Evolutionary conservation across 768 basidiomycete genomes (phyloP).

Genomic region (Boletus eberwhitei): DNA sequence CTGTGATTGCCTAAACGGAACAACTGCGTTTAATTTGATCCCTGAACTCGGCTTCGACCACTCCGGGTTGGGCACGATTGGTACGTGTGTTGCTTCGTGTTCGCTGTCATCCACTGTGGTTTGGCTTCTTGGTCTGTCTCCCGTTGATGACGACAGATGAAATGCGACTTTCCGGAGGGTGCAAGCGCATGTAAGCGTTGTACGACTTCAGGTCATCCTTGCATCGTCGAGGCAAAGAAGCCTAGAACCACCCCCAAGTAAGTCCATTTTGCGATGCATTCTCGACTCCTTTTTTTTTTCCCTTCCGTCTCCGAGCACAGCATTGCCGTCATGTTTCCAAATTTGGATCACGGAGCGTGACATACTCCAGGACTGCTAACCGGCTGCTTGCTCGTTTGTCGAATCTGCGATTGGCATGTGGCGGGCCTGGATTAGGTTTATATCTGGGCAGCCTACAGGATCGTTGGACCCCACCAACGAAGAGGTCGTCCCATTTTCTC

Average conservation of each 20-base stretch:
- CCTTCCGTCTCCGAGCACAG: slow-evolving; percentile 19
- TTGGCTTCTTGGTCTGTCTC: slow-evolving; percentile 9
- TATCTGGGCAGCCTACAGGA: slow-evolving; percentile 13
- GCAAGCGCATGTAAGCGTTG: slow-evolving; percentile 80
- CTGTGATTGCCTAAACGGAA: slow-evolving; percentile 12
- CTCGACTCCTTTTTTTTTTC: background rate
- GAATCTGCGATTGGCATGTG: slow-evolving; percentile 13
- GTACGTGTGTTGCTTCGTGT: background rate
- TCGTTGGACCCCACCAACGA: background rate
- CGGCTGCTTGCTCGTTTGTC: slow-evolving; percentile 11
- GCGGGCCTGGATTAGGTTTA: slow-evolving; percentile 3
- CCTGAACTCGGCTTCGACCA: slow-evolving; percentile 2
- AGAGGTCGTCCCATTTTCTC: background rate
- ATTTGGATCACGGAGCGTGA: slow-evolving; percentile 24
- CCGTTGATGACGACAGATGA: slow-evolving; percentile 55
- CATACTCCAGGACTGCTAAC: slow-evolving; percentile 19
- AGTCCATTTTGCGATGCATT: slow-evolving; percentile 37
- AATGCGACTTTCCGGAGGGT: slow-evolving; percentile 73
- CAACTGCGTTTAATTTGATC: background rate
- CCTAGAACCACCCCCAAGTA: slow-evolving; percentile 78
- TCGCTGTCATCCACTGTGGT: slow-evolving; percentile 8
- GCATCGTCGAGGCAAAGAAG: slow-evolving; percentile 82
- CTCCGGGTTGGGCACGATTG: background rate
- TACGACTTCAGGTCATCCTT: slow-evolving; percentile 66
- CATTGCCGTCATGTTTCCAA: slow-evolving; percentile 23